These are phyloP conservation scores for Ophiostoma himal-ulmi DNA, from an alignment of 2,329 filamentous ascomycete species.

Conservation along the genomic window DNA sequence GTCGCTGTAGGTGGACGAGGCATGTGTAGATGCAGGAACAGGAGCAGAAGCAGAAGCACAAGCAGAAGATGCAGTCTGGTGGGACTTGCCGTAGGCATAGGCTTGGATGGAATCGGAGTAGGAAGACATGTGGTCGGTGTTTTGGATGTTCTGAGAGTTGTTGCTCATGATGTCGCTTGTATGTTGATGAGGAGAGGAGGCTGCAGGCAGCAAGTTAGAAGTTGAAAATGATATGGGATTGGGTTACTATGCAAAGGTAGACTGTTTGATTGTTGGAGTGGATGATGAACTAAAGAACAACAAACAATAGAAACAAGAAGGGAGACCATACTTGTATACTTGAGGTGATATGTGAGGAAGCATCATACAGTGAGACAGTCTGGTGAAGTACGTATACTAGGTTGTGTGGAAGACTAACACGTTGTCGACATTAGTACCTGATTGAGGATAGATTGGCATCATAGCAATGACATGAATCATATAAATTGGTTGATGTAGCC, in stretches of 20 bases:
- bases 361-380: not conserved
- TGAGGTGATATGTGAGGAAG: not conserved
- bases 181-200: not conserved
- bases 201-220: not conserved
- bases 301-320: not conserved
- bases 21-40: slow-evolving; percentile 21
- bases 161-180: not conserved
- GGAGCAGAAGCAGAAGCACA: slow-evolving; percentile 19
- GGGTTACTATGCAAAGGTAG: no score
- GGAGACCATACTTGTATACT: not conserved
- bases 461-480: not conserved
- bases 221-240: not conserved
- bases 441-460: not conserved
- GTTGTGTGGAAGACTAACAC: not conserved
- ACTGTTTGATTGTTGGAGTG: not conserved
- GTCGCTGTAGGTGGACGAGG: slow-evolving; percentile 18
- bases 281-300: not conserved
- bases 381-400: not conserved
- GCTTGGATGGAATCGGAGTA: slow-evolving; percentile 23
- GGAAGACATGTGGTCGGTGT: slow-evolving; percentile 16
- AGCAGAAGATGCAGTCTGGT: slow-evolving; percentile 28
- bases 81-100: slow-evolving; percentile 16
- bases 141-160: not conserved
- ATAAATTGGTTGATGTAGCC: not conserved
- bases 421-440: not conserved